Evolutionary conservation across 1,139 yeast genomes (phyloP).

Genomic region (Geotrichum fermentans): DNA sequence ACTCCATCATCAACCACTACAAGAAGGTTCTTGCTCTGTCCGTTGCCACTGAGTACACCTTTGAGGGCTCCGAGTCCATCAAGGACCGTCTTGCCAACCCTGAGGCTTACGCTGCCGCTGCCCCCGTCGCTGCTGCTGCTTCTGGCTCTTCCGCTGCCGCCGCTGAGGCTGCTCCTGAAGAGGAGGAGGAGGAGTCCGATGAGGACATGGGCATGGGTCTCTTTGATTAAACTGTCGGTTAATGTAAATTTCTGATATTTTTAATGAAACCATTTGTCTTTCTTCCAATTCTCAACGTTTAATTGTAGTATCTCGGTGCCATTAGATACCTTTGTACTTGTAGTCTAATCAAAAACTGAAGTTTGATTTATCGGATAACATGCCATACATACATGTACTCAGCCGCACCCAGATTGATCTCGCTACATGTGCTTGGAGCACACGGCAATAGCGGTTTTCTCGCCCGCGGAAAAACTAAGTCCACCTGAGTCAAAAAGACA

Average conservation of each 20-base stretch:
- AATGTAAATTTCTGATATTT: conserved; percentile 2
- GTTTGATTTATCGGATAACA: too few species aligned
- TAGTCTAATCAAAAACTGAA: too few species aligned
- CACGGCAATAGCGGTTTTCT: too few species aligned
- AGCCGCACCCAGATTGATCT: too few species aligned
- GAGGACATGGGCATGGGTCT: conserved; percentile 97
- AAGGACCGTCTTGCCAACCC: conserved; percentile 99
- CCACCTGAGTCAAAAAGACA: too few species aligned
- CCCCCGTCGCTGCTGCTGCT: conserved; percentile 77
- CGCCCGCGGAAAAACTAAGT: too few species aligned
- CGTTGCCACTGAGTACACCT: conserved; percentile 96
- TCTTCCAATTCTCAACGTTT: conserved; percentile 2
- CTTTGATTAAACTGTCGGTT: conserved; percentile 64
- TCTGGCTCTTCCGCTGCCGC: conserved; percentile 58
- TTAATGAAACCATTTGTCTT: neutral
- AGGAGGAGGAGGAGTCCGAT: conserved; percentile 72
- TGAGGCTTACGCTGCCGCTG: conserved; percentile 98
- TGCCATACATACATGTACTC: too few species aligned
- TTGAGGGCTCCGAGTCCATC: conserved; percentile 98
- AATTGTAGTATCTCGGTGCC: neutral
- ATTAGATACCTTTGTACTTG: too few species aligned
- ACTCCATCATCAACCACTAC: conserved; percentile 98
- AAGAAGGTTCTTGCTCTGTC: conserved; percentile 98
- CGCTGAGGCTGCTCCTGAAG: conserved; percentile 71
- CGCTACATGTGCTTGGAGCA: too few species aligned